These are phyloP conservation scores for Gossypium schwendimanii DNA, from an alignment of 441 rosid genomes.

Conservation along the genomic window DNA sequence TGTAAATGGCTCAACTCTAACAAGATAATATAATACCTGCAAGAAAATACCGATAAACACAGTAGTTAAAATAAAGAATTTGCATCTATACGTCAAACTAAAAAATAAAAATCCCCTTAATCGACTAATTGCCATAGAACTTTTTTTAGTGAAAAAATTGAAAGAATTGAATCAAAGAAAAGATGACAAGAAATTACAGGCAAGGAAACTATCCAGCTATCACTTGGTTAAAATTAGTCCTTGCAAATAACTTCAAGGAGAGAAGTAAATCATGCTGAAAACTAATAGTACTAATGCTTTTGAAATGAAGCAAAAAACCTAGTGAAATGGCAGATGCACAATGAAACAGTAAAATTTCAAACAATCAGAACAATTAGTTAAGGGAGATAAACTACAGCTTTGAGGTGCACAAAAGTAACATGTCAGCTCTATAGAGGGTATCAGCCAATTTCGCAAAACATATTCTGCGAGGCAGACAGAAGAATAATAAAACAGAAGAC, in stretches of 20 bases:
- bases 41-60: conserved; percentile 21
- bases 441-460: background rate
- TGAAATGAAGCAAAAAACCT: conserved; percentile 5
- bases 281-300: background rate
- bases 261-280: background rate
- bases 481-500: conserved; percentile 4
- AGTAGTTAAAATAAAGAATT: conserved; percentile 14
- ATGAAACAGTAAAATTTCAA: background rate
- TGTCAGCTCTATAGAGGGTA: conserved; percentile 2
- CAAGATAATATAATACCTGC: conserved; percentile 94
- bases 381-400: conserved; percentile 2
- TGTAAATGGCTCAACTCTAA: conserved; percentile 94
- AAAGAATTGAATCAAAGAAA: background rate
- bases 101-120: conserved; percentile 6
- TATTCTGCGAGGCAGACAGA: background rate
- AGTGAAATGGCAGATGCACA: background rate
- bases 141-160: background rate
- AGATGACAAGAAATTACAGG: background rate
- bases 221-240: background rate
- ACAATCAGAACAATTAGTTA: background rate
- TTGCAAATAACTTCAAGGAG: conserved; percentile 1
- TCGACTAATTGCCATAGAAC: background rate
- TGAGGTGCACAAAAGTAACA: background rate
- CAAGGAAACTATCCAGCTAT: background rate
- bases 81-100: conserved; percentile 10